Base-by-base conservation (phyloP, 176 grass and related monocot genomes). In the Oryza glumipatula region DNA sequence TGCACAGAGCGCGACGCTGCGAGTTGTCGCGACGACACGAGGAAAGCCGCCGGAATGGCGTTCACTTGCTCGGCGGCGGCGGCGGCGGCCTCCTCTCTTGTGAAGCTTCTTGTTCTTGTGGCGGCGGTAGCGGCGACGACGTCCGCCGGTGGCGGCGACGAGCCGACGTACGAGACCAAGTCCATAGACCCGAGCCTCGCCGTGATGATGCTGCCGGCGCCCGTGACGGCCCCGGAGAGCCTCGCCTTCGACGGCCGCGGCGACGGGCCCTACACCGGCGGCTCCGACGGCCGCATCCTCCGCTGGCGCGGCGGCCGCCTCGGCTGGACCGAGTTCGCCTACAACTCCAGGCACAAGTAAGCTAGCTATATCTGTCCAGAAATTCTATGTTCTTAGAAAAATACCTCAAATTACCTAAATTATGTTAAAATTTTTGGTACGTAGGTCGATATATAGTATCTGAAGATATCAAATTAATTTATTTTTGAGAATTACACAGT, bases 221-320 rank as follows among this genome's bases (percentile, higher is more conserved):
- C 88, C 17, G 80, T 72, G 65, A 82, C 83, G 17, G 96, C 93
- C 6, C 91, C 96, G 22, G 96, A 98, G 81, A 98, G 96, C 83
- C 86, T 98, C 14, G 89, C 89, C 65, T 98, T 95, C 85, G 96
- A 98, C 76, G 58, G 65, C 19, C 68, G 17, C 11, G 96, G 89
- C 33, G 39, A 80, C 0, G 93, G 96, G 0, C 93, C 93, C 3
- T 95, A 98, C 83, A 87, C 93, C n/a, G 96, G 96, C 23, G 91
- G 94, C 77, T 98, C 96, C 1, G 88, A 90, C 79, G 93, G 96
- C 28, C 77, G 93, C 67, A 65, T 98, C 43, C 83, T 94, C 71
- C 74, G 71, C 44, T 98, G 96, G 96, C 76, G 76, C 30, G 93
- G 89, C 30, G 0, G 43, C 35, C 28, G 64, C 43, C 83, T 58